These are phyloP conservation scores for Aspergillus intermedius DNA, from an alignment of 2,329 filamentous ascomycete species.

Conservation along the genomic window DNA sequence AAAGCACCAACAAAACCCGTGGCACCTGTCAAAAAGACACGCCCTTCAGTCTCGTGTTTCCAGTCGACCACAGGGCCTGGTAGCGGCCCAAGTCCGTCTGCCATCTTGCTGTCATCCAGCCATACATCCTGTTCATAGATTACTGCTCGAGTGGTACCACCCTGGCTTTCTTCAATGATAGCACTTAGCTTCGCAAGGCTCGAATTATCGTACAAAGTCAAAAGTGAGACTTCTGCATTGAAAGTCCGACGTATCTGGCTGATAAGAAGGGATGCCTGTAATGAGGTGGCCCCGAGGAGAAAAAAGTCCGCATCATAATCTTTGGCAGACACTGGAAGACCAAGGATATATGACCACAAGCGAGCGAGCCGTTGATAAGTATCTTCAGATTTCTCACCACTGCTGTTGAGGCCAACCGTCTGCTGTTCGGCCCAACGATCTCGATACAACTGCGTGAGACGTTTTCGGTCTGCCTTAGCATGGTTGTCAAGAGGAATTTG, in stretches of 20 bases:
- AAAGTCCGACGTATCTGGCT: constrained; percentile 11
- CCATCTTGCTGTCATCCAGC: constrained; percentile 13
- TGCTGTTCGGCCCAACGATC: constrained; percentile 1
- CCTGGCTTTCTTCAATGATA: constrained; percentile 3
- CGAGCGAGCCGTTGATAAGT: background rate
- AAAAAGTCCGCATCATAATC: constrained; percentile 15
- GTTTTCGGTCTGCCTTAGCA: constrained; percentile 52
- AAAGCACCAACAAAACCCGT: constrained; percentile 79
- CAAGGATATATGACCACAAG: constrained; percentile 7
- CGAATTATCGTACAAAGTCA: constrained; percentile 16
- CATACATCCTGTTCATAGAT: constrained; percentile 11
- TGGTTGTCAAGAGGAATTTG: constrained; percentile 65
- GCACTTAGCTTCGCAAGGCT: constrained; percentile 7
- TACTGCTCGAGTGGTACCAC: background rate
- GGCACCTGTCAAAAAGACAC: constrained; percentile 70
- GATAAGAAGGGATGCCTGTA: constrained; percentile 15
- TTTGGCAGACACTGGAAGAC: background rate
- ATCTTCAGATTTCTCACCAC: background rate
- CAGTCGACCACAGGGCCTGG: constrained; percentile 7
- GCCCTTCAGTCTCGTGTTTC: constrained; percentile 16
- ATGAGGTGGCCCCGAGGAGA: constrained; percentile 14
- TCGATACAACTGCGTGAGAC: constrained; percentile 7
- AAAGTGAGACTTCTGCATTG: constrained; percentile 8
- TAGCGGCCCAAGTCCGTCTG: constrained; percentile 5
- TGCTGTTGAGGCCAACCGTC: background rate